Evolutionary conservation across 805 yeast species (phyloP).

Genomic region (Candida loeiensis): DNA sequence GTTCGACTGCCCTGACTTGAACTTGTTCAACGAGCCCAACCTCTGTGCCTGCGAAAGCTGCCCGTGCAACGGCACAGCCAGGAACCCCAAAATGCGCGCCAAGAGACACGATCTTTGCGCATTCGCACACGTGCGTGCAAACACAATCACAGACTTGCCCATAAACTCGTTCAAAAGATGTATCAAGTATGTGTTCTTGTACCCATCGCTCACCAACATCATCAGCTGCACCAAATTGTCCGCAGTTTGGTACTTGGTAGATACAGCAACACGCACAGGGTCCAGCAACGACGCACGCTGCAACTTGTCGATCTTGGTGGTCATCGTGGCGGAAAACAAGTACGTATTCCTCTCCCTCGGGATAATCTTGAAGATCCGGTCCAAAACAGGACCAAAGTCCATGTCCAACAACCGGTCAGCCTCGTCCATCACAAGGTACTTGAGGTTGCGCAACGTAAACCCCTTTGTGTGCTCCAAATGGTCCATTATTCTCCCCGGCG

Average conservation of each 20-base stretch:
- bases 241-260: constrained; percentile 86
- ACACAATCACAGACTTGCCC: constrained; percentile 86
- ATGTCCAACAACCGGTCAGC: constrained; percentile 93
- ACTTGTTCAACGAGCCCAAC: constrained; percentile 75
- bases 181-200: constrained; percentile 83
- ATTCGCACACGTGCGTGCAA: constrained; percentile 93
- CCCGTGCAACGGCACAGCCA: constrained; percentile 92
- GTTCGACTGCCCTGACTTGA: constrained; percentile 66
- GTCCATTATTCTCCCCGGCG: constrained; percentile 92
- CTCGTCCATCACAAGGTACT: constrained; percentile 90
- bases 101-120: constrained; percentile 85
- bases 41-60: constrained; percentile 83
- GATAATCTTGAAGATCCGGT: constrained; percentile 75
- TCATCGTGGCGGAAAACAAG: constrained; percentile 94
- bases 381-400: constrained; percentile 95
- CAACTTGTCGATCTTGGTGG: constrained; percentile 88
- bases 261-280: constrained; percentile 90
- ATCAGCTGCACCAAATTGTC: constrained; percentile 87
- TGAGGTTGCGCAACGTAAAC: constrained; percentile 71
- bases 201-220: constrained; percentile 89
- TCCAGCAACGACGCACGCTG: constrained; percentile 87
- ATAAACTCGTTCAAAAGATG: constrained; percentile 75
- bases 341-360: constrained; percentile 84
- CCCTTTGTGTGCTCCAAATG: constrained; percentile 92
- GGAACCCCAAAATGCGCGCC: constrained; percentile 76